Percentiles rank a stretch among this genome's conserved stretches.
These are phyloP conservation scores for Aspergillus bertholletiae DNA, from an alignment of 495 filamentous ascomycete species.

Conservation along the genomic window DNA sequence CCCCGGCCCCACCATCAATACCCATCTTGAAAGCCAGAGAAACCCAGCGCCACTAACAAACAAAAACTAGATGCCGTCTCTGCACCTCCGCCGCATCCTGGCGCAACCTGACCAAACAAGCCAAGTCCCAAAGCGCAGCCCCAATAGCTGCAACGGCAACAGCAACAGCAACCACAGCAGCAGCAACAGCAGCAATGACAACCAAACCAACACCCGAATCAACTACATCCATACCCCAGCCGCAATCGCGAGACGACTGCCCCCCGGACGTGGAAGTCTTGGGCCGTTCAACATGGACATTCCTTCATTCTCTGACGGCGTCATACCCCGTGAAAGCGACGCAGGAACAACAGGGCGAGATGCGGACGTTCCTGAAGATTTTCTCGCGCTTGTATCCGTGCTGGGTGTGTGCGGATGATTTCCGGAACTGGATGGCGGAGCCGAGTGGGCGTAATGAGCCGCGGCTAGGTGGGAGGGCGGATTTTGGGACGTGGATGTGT, in stretches of 20 bases:
- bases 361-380: constrained; percentile 69
- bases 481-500: constrained; percentile 93
- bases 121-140: constrained; percentile 22
- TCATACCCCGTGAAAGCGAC: constrained; percentile 72
- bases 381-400: constrained; percentile 90
- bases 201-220: constrained; percentile 14
- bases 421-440: constrained; percentile 73
- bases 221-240: constrained; percentile 8
- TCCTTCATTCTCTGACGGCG: constrained; percentile 87
- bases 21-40: too few species aligned
- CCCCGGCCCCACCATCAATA: too few species aligned
- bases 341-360: constrained; percentile 63
- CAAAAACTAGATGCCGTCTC: constrained; percentile 68
- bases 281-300: constrained; percentile 85
- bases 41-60: constrained; percentile 13
- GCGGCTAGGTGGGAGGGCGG: constrained; percentile 59
- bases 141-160: constrained; percentile 3
- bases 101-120: constrained; percentile 60
- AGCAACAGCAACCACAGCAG: constrained; percentile 12
- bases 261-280: constrained; percentile 69
- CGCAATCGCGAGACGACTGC: constrained; percentile 34
- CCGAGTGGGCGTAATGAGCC: constrained; percentile 60
- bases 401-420: constrained; percentile 92
- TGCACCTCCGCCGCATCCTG: constrained; percentile 78
- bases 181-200: background rate